phyloP scores from a whole-genome alignment of 2,329 filamentous ascomycete species.

The Curvularia lunata region DNA sequence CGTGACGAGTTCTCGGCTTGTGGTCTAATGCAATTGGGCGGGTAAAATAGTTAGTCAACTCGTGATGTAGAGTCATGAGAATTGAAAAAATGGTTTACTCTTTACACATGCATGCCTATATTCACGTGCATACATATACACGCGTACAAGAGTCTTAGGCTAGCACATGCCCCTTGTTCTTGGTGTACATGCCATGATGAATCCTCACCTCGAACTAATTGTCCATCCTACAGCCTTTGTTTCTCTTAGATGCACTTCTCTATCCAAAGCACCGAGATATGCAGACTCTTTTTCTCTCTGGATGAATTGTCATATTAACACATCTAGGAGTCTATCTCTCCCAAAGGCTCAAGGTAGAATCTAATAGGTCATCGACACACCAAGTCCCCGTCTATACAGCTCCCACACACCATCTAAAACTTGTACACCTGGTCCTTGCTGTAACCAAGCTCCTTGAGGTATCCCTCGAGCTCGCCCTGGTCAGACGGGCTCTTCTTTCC shows the following conservation, averaged over 20 bases:
- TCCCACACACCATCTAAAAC: slow-evolving; percentile 43
- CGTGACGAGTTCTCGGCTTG: not conserved
- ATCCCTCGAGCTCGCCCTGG: slow-evolving; percentile 86
- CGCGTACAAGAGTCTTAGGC: not conserved
- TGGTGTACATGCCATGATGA: not conserved
- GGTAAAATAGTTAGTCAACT: not conserved
- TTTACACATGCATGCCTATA: not conserved
- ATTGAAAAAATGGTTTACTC: not conserved
- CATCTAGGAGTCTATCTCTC: not conserved
- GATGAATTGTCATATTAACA: not conserved
- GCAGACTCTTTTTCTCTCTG: not conserved
- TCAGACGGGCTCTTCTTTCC: slow-evolving; percentile 89
- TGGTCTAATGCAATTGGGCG: not conserved
- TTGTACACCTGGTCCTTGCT: slow-evolving; percentile 93
- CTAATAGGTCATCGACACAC: not conserved
- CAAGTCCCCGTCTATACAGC: slow-evolving; percentile 24
- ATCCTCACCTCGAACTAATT: not conserved
- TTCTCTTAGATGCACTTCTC: not conserved
- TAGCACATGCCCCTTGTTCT: not conserved
- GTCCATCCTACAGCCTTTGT: not conserved
- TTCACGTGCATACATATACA: not conserved
- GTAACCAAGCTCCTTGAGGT: slow-evolving; percentile 84
- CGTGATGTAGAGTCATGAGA: not conserved
- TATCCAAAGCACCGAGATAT: not conserved
- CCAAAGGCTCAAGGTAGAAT: not conserved